Base-by-base conservation (phyloP, 192 early-diverging fungal species). In the Entrophospora sp. region DNA sequence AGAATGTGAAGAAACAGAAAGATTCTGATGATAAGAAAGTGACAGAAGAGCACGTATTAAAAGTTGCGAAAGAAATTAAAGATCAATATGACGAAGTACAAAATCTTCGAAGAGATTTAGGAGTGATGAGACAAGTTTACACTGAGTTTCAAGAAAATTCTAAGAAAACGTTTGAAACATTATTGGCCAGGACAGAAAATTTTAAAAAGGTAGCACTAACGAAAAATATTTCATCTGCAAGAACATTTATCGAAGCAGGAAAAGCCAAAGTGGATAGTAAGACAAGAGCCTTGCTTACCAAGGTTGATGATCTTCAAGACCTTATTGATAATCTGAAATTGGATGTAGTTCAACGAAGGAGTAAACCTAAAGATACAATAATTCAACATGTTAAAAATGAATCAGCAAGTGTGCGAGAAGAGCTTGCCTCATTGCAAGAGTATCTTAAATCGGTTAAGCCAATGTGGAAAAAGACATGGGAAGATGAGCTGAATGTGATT, bases 391-490 rank as follows among this genome's bases (percentile, higher is more conserved):
- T 83, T 27, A 69, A 69, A 12, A 59, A 75, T 6, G 83, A 89
- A 45, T 78, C 82, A 27, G 69, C 64, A 20, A 74, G 70, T 20
- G 61, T 91, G 24, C 73, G 38, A 2, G 34, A 73, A 5, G 85
- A 84, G 25, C 79, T 84, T 14, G 61, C 69, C 13, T 74, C 77
- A 25, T 78, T 89, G 10, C 68, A 83, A 1, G 53, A 73, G 20
- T 82, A 81, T 43, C 87, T 93, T 40, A 71, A 75, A 45, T 78
- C 82, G 0, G 75, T 85, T 12, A 78, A 86, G 38, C 77, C 85
- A n/a, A 77, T 79, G 5, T 91, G 89, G 89, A 91, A 90, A 57
- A 85, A 84, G 72, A 87, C 82, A 1, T 93, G 91, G 91, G 89
- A 91, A 67, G 83, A 85, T 8, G 91, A 93, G 69, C 69, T 93